These are phyloP conservation scores for Microdochium paspali DNA, from an alignment of 2,329 filamentous ascomycete species.

Conservation along the genomic window DNA sequence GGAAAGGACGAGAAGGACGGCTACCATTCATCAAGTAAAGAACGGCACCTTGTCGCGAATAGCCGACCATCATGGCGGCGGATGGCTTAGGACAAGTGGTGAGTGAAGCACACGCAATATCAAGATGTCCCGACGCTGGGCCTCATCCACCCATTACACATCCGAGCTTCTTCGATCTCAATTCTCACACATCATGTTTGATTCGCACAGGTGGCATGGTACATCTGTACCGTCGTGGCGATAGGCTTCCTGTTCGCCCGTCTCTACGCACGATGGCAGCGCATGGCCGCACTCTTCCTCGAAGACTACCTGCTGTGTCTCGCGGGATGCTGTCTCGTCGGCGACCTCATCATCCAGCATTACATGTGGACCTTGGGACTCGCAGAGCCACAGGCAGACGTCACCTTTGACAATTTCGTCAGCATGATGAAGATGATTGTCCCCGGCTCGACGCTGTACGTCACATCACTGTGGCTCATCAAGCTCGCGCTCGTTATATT, in stretches of 20 bases:
- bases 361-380: constrained; percentile 17
- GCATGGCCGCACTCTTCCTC: constrained; percentile 15
- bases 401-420: constrained; percentile 11
- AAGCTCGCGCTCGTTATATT: constrained; percentile 29
- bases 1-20: background rate
- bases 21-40: background rate
- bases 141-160: background rate
- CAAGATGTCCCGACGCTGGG: background rate
- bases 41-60: background rate
- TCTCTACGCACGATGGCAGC: constrained; percentile 16
- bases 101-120: background rate
- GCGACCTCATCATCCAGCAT: constrained; percentile 20
- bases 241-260: constrained; percentile 17
- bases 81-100: background rate
- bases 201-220: constrained; percentile 7
- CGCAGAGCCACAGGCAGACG: constrained; percentile 9
- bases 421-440: constrained; percentile 24
- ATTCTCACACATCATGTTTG: background rate
- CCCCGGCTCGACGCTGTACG: constrained; percentile 28
- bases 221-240: constrained; percentile 10
- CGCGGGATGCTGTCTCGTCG: constrained; percentile 18
- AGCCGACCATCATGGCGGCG: background rate
- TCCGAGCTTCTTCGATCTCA: background rate
- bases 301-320: constrained; percentile 21
- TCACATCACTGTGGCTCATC: constrained; percentile 28